phyloP scores from a whole-genome alignment of 257 asterid species.

The Nemophila menziesii region DNA sequence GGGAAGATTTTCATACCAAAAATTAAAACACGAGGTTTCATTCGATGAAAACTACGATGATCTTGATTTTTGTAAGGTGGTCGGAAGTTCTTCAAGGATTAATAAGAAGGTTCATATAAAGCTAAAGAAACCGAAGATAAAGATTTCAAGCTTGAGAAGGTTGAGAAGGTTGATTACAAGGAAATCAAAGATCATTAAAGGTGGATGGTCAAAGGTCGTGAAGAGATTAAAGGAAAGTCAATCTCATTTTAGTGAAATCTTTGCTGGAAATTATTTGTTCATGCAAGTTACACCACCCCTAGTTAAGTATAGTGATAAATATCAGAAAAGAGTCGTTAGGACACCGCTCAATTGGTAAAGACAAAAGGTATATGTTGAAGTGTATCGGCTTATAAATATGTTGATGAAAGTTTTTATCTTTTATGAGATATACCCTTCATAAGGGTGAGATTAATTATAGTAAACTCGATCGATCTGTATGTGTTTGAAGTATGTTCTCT shows the following conservation, averaged over 20 bases:
- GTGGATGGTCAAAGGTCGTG: constrained; percentile 39
- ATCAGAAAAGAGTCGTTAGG: background rate
- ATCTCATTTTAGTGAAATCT: constrained; percentile 65
- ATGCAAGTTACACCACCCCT: constrained; percentile 78
- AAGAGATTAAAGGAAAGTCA: constrained; percentile 66
- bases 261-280: constrained; percentile 84
- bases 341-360: no score
- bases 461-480: no score
- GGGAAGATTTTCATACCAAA: constrained; percentile 33
- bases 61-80: constrained; percentile 10
- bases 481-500: no score
- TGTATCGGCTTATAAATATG: no score
- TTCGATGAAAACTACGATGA: constrained; percentile 21
- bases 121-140: constrained; percentile 33
- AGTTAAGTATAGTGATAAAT: constrained; percentile 12
- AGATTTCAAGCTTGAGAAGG: constrained; percentile 35
- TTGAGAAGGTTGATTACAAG: constrained; percentile 29
- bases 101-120: constrained; percentile 25
- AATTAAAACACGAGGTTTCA: constrained; percentile 27
- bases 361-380: no score
- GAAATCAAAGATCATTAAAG: constrained; percentile 30
- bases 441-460: no score
- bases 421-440: no score
- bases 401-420: no score
- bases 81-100: constrained; percentile 15